Percentiles rank a stretch among this genome's conserved stretches.
These are phyloP conservation scores for Gossypium bickii DNA, from an alignment of 345 rosid genomes.

Conservation along the genomic window DNA sequence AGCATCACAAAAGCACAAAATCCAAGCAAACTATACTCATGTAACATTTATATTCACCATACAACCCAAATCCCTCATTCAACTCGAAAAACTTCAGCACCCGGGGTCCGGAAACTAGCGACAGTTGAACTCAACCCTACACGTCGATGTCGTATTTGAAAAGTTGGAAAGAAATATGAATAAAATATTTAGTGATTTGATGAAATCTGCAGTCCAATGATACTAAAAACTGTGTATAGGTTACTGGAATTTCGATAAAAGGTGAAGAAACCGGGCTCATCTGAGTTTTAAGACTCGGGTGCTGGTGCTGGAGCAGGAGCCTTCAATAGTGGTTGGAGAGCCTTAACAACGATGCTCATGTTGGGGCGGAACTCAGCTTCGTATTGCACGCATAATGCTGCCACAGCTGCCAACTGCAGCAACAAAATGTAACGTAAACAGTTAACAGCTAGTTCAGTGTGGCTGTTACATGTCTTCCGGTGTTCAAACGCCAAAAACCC, in stretches of 20 bases:
- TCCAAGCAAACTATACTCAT: slow-evolving; percentile 4
- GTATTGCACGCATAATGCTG: slow-evolving; percentile 95
- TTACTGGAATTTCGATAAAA: slow-evolving; percentile 17
- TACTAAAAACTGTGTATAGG: slow-evolving; percentile 34
- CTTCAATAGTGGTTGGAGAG: slow-evolving; percentile 92
- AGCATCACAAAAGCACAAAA: background rate
- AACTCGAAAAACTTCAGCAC: slow-evolving; percentile 13
- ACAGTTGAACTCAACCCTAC: slow-evolving; percentile 17
- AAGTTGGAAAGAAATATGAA: slow-evolving; percentile 5
- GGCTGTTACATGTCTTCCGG: background rate
- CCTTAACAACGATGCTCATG: slow-evolving; percentile 97
- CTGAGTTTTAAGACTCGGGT: slow-evolving; percentile 18
- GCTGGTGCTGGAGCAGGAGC: slow-evolving; percentile 32
- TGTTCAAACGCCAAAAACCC: background rate
- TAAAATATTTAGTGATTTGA: slow-evolving; percentile 1
- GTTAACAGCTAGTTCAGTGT: background rate
- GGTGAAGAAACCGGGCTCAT: background rate
- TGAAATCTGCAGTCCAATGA: slow-evolving; percentile 22
- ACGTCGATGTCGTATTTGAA: slow-evolving; percentile 22
- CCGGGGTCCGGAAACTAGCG: background rate
- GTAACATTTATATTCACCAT: background rate
- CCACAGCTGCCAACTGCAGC: slow-evolving; percentile 89
- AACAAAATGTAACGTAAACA: background rate
- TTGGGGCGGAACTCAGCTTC: slow-evolving; percentile 98
- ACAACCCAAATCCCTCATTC: slow-evolving; percentile 4